These are phyloP conservation scores for Penicillium bialowiezense DNA, from an alignment of 495 filamentous ascomycete species.

Conservation along the genomic window DNA sequence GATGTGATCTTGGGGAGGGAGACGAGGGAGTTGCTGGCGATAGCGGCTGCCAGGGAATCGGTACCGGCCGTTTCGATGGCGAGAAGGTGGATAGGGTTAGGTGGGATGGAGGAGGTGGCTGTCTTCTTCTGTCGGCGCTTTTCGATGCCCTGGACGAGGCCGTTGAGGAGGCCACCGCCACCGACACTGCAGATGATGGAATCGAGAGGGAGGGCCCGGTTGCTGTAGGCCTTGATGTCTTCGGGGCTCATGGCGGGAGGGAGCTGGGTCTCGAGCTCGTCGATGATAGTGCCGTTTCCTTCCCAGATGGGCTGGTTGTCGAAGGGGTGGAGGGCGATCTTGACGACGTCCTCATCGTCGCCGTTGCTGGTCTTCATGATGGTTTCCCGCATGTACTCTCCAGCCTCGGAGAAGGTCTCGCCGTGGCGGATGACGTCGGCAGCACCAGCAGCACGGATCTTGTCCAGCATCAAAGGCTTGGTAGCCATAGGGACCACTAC, in stretches of 20 bases:
- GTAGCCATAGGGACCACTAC: slow-evolving; percentile 77
- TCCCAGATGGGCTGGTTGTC: slow-evolving; percentile 84
- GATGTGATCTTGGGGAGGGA: slow-evolving; percentile 74
- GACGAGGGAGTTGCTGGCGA: slow-evolving; percentile 59
- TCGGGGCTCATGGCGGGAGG: slow-evolving; percentile 30
- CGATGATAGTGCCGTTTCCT: slow-evolving; percentile 69
- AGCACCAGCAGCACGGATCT: slow-evolving; percentile 67
- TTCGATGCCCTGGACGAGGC: slow-evolving; percentile 72
- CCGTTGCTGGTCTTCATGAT: slow-evolving; percentile 48
- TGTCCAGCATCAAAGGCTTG: slow-evolving; percentile 66
- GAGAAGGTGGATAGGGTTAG: slow-evolving; percentile 54
- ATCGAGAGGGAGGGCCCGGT: slow-evolving; percentile 47
- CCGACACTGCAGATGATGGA: slow-evolving; percentile 82
- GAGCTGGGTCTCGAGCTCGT: slow-evolving; percentile 67
- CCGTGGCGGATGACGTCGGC: slow-evolving; percentile 69
- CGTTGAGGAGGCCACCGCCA: slow-evolving; percentile 83
- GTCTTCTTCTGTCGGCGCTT: slow-evolving; percentile 30
- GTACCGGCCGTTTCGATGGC: slow-evolving; percentile 84
- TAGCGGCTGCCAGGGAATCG: slow-evolving; percentile 60
- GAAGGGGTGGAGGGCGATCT: slow-evolving; percentile 78
- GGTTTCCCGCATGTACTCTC: slow-evolving; percentile 62
- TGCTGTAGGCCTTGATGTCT: slow-evolving; percentile 30
- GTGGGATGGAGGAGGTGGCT: slow-evolving; percentile 2
- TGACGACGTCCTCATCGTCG: slow-evolving; percentile 55
- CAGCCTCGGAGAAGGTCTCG: slow-evolving; percentile 72